phyloP scores from a whole-genome alignment of 805 yeast genomes.

The Metschnikowia lochheadii region DNA sequence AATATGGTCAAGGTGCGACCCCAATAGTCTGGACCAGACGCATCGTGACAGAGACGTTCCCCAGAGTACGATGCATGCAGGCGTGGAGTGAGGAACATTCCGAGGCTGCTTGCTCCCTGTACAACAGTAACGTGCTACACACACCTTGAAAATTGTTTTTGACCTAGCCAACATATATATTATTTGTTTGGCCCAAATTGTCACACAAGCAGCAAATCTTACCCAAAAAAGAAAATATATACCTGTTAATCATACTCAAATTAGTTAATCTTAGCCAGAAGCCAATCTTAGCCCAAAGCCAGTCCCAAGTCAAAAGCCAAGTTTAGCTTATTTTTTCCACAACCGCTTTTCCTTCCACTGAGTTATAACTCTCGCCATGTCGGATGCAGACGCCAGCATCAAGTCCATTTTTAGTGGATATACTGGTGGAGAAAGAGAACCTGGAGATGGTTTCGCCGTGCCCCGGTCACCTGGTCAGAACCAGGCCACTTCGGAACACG shows the following conservation, averaged over 20 bases:
- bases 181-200: neutral
- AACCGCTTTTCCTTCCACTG: neutral
- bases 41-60: neutral
- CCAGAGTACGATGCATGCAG: neutral
- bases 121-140: neutral
- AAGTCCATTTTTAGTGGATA: conserved; percentile 37
- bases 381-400: conserved; percentile 42
- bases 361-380: conserved; percentile 20
- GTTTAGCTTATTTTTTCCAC: neutral
- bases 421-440: neutral
- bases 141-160: neutral
- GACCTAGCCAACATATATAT: neutral
- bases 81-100: neutral
- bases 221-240: no score
- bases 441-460: neutral
- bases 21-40: neutral
- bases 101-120: neutral
- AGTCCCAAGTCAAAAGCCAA: neutral
- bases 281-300: neutral
- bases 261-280: no score
- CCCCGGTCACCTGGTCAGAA: neutral
- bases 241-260: no score
- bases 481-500: neutral
- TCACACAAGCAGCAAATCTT: no score
- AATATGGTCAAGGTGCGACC: neutral